Evolutionary conservation across 2,329 filamentous ascomycete species (phyloP), one percentile per base, ranked within the genome.

Genomic region (Phyllachora maydis): DNA sequence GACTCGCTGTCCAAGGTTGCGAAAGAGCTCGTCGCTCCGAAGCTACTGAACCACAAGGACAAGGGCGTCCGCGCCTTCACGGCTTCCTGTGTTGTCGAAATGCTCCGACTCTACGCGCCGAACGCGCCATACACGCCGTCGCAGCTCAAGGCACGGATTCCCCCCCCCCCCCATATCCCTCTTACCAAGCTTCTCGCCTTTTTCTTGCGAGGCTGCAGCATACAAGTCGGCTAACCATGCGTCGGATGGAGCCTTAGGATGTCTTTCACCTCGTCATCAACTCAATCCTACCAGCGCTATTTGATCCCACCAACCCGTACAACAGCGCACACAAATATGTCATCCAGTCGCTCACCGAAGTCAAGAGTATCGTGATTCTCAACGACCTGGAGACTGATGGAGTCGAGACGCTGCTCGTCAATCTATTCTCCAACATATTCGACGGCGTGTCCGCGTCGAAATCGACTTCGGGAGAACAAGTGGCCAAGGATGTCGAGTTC

Each of bases 311-410:
- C 18, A 75, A 91, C 43, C 72, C 83, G 7, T 95, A 93, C 56
- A 85, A 91, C 47, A 71, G 69, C 31, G 83, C 95, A 47, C 81
- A 98, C 50, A 71, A 88, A 48, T 88, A 90, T 41, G 77, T 93
- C 31, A 59, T 98, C 30, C 68, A 71, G 30, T 93, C 83, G 11
- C 63, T 98, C 15, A 73, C 81, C 26, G 81, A 91, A 35, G 77
- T 92, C 36, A 92, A 95, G 57, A 93, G 82, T 49, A 79, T 98
- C 19, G 65, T 95, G 6, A 66, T 98, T 19, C 64, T 98, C 34
- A 76, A 78, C 30, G n/a, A n/a, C n/a, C n/a, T n/a, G n/a, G 88
- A 98, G 37, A 65, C 95, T 18, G 73, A 82, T 14, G 73, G 76
- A 27, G 66, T 78, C 24, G 81, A 92, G 27, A 64, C 68, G 15